Evolutionary conservation across 23 red algal genomes (phyloP).

Genomic region (Gracilaria domingensis): DNA sequence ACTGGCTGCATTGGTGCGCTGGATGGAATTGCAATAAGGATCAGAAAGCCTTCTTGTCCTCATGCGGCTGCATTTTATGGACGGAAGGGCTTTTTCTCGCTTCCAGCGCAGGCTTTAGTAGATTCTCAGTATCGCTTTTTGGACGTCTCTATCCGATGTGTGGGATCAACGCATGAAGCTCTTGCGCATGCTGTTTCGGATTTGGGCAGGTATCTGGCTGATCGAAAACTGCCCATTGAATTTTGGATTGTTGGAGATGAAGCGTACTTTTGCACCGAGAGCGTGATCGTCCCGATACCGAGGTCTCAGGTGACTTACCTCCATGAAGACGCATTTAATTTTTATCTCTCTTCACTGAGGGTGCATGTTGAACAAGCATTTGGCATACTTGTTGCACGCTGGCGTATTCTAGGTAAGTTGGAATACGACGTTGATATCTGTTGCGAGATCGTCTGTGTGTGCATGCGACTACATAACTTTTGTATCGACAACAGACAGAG

Average conservation of each 20-base stretch:
- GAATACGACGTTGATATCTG: not conserved
- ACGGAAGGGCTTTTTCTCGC: constrained; percentile 6
- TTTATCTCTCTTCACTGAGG: not conserved
- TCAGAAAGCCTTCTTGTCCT: constrained; percentile 15
- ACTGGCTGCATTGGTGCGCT: constrained; percentile 11
- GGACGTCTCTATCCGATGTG: not conserved
- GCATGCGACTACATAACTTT: constrained; percentile 11
- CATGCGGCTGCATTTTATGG: not conserved
- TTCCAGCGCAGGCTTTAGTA: constrained; percentile 9
- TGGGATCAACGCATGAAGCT: not conserved
- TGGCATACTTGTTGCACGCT: not conserved
- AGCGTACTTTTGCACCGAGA: constrained; percentile 9
- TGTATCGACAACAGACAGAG: not conserved
- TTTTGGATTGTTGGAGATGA: constrained; percentile 39
- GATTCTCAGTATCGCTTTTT: constrained; percentile 27
- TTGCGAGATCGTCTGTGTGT: not conserved
- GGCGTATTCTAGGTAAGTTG: not conserved
- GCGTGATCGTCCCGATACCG: constrained; percentile 10
- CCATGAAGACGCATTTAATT: constrained; percentile 14
- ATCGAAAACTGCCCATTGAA: not conserved
- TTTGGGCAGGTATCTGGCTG: not conserved
- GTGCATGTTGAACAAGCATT: constrained; percentile 33
- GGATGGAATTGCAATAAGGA: constrained; percentile 19
- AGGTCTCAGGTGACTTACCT: not conserved
- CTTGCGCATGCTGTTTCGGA: not conserved